Percentiles rank a stretch among this genome's conserved stretches.
Evolutionary conservation across 75 land plant genomes (phyloP).

Genomic region (Pinus albicaulis): DNA sequence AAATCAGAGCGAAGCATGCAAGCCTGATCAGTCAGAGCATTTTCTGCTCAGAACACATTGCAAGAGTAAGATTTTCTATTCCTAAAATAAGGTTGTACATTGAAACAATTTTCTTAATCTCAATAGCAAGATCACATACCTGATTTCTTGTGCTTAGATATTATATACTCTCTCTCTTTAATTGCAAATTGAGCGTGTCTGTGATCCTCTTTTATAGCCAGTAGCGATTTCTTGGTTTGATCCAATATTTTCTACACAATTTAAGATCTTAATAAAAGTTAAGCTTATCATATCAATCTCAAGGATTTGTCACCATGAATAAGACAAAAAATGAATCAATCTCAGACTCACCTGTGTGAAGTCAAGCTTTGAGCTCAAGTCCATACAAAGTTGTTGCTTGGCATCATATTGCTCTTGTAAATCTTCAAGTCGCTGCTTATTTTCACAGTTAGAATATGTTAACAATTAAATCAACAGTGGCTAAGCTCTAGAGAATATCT

Average conservation of each 20-base stretch:
- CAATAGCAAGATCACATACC: constrained; percentile 29
- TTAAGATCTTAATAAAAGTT: background rate
- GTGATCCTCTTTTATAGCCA: constrained; percentile 49
- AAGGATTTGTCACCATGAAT: background rate
- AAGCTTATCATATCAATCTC: background rate
- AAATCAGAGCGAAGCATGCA: constrained; percentile 62
- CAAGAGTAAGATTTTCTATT: background rate
- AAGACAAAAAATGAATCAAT: background rate
- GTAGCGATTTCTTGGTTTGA: constrained; percentile 45
- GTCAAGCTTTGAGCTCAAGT: constrained; percentile 54
- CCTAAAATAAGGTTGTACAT: background rate
- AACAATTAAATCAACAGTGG: background rate
- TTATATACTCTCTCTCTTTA: constrained; percentile 75
- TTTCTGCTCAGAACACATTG: constrained; percentile 46
- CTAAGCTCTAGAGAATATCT: background rate
- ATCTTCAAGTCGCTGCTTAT: constrained; percentile 60
- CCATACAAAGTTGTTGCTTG: constrained; percentile 43
- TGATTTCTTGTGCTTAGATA: constrained; percentile 72
- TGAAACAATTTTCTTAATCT: background rate
- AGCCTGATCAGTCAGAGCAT: constrained; percentile 69
- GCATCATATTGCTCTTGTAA: constrained; percentile 59
- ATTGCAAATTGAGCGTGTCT: constrained; percentile 52
- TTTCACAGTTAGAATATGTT: background rate
- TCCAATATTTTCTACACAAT: constrained; percentile 66
- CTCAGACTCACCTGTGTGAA: constrained; percentile 46